Evolutionary conservation across 1,284 basidiomycete species (phyloP), one percentile per base, ranked within the genome.

Genomic region (Sporisorium graminicola): DNA sequence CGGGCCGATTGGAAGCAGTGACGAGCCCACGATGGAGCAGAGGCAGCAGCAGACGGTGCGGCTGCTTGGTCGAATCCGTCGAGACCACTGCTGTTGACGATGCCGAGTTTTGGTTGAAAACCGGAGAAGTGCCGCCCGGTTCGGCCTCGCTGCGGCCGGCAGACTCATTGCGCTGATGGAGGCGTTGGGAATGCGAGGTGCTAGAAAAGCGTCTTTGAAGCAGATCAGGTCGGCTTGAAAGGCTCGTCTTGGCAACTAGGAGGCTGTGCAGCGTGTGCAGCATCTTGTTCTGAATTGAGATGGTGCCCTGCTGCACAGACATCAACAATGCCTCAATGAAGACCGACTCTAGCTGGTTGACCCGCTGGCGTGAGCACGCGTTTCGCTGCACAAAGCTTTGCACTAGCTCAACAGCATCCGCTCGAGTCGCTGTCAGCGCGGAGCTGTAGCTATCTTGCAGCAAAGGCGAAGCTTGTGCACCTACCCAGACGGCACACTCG

Each of bases 201-300:
- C 50, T 61, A 8, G 64, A 67, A 1, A 59, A 13, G 3, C 58
- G 70, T 22, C 70, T 54, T 14, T 64, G 60, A 16, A 46, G 13
- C 9, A 59, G 43, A 26, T 57, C 70, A 2, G 62, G 57, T 20
- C 60, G 33, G 26, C 26, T 35, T 13, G 57, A 37, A 3, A 14
- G 43, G 35, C 65, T 60, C n/a, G 67, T 63, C 46, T 61, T 63
- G 26, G 66, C 67, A 2, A 69, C 47, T 20, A 83, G 58, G 29
- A 94, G 87, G 0, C 93, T 92, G 82, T 98, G 95, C 1, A 99
- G 89, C 10, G 96, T 90, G 77, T 95, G 94, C 1, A 99, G 90
- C 62, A 98, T 90, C 82, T 95, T 95, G 88, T 94, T 95, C 55
- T 85, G 83, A 14, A 67, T 42, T 9, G 53, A 20, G 2, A 61